Evolutionary conservation across 2,329 filamentous ascomycete genomes (phyloP), one percentile per base, ranked within the genome.

Genomic region (Myriosclerotinia curreyana): DNA sequence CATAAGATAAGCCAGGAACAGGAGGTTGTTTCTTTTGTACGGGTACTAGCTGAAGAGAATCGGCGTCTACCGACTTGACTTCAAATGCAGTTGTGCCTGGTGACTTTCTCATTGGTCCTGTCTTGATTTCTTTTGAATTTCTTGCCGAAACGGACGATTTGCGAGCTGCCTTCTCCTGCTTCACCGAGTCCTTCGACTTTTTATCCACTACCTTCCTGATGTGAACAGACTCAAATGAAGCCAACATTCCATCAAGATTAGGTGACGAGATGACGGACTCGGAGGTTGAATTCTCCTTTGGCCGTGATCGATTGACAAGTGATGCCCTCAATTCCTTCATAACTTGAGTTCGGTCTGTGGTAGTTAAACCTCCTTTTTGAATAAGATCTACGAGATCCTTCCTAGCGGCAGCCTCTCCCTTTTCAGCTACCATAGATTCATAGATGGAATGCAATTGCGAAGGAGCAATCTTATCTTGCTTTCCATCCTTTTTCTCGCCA

Each of bases 1-100:
- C 73, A 64, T 75, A 74, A 14, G 72, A 70, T 34, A 76, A 61
- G 17, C 61, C 65, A 53, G 74, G 74, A 12, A 76, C 74, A 40
- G 71, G 65, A 53, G 72, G 70, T 48, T 71, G 67, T 20, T 65
- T 62, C 44, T 65, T 68, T 25, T 73, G 67, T 38, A 75, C 42
- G 12, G 74, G 70, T 17, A 67, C 62, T 36, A 75, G 66, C 11
- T 70, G 22, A 14, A 75, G 67, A 28, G 68, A 65, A 40, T 65
- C 62, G 12, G 73, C 64, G 42, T 69, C 66, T 4, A 75, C 65
- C 22, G 69, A 70, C 44, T 74, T 62, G 42, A 74, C 71, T 38
- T 72, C 69, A 46, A 69, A 66, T 28, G 40, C 63, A 44, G 28
- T 36, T 36, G 54, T 58, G 36, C 56, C 44, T 40, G 49, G 60